phyloP scores from a whole-genome alignment of 306 rosid species.

The Quercus suber region DNA sequence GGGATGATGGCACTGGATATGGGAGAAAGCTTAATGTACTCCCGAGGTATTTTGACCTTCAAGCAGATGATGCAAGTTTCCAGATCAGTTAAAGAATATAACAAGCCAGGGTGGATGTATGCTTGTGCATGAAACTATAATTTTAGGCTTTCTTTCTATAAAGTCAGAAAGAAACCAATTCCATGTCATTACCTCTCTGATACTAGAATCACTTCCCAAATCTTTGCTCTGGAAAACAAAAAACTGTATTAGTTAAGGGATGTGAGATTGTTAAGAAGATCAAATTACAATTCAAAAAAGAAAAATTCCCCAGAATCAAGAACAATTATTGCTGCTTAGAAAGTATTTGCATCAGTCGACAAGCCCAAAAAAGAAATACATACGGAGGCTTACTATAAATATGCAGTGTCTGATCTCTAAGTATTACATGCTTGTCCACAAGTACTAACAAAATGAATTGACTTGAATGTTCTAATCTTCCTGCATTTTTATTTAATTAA shows the following conservation, averaged over 20 bases:
- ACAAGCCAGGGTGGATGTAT: neutral
- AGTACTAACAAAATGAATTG: neutral
- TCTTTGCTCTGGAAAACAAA: slow-evolving; percentile 53
- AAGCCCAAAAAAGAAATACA: neutral
- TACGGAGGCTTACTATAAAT: neutral
- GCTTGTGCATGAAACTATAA: slow-evolving; percentile 11
- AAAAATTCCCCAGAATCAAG: neutral
- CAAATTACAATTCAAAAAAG: neutral
- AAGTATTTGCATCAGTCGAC: neutral
- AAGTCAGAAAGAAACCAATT: slow-evolving; percentile 2
- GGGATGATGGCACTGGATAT: slow-evolving; percentile 76
- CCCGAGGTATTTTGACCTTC: slow-evolving; percentile 86
- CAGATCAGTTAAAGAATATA: neutral
- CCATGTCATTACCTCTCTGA: slow-evolving; percentile 66
- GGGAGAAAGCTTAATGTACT: slow-evolving; percentile 83
- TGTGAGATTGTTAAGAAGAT: neutral
- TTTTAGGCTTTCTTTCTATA: neutral
- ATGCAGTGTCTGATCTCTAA: neutral
- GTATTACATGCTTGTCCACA: neutral
- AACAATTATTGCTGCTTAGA: neutral
- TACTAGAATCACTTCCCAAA: slow-evolving; percentile 27
- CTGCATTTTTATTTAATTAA: neutral
- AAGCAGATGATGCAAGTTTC: slow-evolving; percentile 17
- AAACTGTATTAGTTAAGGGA: slow-evolving; percentile 22
- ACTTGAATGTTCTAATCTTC: neutral